Evolutionary conservation across 805 yeast genomes (phyloP), one percentile per base, ranked within the genome.

Genomic region (Candida oleophila): DNA sequence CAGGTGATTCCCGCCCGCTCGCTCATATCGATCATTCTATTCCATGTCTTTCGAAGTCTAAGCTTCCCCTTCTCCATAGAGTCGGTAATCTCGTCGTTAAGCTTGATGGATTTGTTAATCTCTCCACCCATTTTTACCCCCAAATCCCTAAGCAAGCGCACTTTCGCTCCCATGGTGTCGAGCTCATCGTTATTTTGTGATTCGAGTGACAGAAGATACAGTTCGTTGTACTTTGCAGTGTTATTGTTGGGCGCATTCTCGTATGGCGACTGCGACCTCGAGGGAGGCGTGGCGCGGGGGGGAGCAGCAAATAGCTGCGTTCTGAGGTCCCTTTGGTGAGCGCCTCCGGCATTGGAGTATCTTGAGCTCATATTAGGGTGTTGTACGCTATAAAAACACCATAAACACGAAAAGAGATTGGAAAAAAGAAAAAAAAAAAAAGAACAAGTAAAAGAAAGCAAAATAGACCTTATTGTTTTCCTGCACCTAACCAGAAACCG

Each of bases 1-100:
- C 76, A 73, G 38, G 69, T 61, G 40, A 73, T 70, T 2, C 78
- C 78, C 12, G 77, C 77, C 36, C 71, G 55, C 57, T 70, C 65
- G 58, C 76, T 71, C 78, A 73, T 71, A 22, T 66, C 56, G 41
- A 73, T 63, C 78, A 73, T 73, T 46, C 61, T 57, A 54, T 68
- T 71, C 52, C 62, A 73, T 1, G 78, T 73, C 51, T 68, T 66
- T 47, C 70, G 71, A 53, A 73, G 65, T 11, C 73, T 61, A 36
- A 70, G 56, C 46, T 60, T 64, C 11, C 76, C 76, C 45, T 59
- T 56, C 55, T 70, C 77, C 51, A 73, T 68, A 14, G 54, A 52
- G 49, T 71, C 65, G 34, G 72, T 63, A 45, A 73, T 67, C 12
- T 69, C 73, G 47, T 71, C 76, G 50, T 71, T 72, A 44, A 73